Base-by-base conservation (phyloP, 1,284 basidiomycete genomes). In the Meira miltonrushii region DNA sequence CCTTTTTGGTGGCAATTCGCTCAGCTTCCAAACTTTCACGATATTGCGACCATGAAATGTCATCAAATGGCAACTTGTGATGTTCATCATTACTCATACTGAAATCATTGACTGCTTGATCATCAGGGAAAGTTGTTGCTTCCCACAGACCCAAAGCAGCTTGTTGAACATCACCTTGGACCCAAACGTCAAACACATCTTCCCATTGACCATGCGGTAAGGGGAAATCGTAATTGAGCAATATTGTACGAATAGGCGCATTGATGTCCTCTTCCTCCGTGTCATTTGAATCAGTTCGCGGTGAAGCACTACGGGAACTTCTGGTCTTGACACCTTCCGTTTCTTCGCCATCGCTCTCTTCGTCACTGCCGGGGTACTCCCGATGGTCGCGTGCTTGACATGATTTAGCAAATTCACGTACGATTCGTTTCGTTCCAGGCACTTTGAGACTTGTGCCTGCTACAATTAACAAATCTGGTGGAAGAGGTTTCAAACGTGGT, bases 381-480 rank as follows among this genome's bases (percentile, higher is more conserved):
- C 55, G 46, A 12, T 44, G 39, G 46, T 76, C 69, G 10, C 69
- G 71, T 4, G 82, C 80, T 73, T 90, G 92, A 9, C 94, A 88
- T 12, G 83, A 84, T 68, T 85, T 87, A 10, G 92, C 90, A 68
- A 97, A 95, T 61, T 93, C 90, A 78, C 92, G 92, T 46, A 96
- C 91, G 40, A 96, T 85, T 68, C 87, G 88, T 80, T 91, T 92
- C 55, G 95, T 82, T 6, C 93, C 93, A 8, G 96, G 90, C 77
- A 96, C 89, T 66, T 95, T 94, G 67, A 97, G 84, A 28, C 90
- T 92, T 13, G 93, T 97, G 43, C 93, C 93, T 87, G 95, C 94
- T 67, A 97, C 88, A 70, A 97, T 87, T 44, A 97, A 82, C 80
- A 95, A 83, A 74, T 96, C 93, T 1, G 93, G 93, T 70, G 86